Percentiles rank a stretch among this genome's conserved stretches.
Conservation (phyloP, 306 rosid genomes). For the Argentina anserina region DNA sequence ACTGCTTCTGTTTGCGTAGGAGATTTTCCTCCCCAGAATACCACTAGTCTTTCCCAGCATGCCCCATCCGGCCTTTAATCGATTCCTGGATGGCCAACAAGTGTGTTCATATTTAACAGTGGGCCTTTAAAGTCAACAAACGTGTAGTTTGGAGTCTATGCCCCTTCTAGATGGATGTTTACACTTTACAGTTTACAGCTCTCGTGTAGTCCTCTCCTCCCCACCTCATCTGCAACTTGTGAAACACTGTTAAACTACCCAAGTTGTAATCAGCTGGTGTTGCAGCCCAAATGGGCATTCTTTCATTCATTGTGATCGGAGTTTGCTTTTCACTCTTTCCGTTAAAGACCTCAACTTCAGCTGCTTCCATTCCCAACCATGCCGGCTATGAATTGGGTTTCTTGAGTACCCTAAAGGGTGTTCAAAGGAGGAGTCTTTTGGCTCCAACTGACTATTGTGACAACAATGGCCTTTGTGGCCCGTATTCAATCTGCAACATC, state of each 20-base stretch:
- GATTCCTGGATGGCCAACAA: neutral
- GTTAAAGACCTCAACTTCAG: slow-evolving; percentile 13
- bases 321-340: neutral
- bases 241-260: neutral
- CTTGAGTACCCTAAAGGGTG: slow-evolving; percentile 32
- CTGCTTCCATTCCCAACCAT: slow-evolving; percentile 25
- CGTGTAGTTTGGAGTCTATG: neutral
- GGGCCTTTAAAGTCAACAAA: neutral
- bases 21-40: neutral
- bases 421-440: slow-evolving; percentile 27
- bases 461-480: slow-evolving; percentile 21
- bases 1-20: neutral
- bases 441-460: slow-evolving; percentile 32
- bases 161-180: neutral
- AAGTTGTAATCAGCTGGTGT: neutral
- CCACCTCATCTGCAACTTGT: neutral
- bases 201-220: neutral
- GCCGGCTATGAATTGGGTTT: slow-evolving; percentile 36
- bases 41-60: neutral
- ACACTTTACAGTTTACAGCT: neutral
- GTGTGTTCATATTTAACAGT: neutral
- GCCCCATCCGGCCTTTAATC: neutral
- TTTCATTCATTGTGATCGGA: neutral
- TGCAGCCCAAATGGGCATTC: slow-evolving; percentile 9
- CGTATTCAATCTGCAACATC: slow-evolving; percentile 21